A percentile compares a stretch with the other conserved stretches of the same genome.
These are phyloP conservation scores for Myriosclerotinia duriaeana DNA, from an alignment of 2,329 filamentous ascomycete species.

Conservation along the genomic window DNA sequence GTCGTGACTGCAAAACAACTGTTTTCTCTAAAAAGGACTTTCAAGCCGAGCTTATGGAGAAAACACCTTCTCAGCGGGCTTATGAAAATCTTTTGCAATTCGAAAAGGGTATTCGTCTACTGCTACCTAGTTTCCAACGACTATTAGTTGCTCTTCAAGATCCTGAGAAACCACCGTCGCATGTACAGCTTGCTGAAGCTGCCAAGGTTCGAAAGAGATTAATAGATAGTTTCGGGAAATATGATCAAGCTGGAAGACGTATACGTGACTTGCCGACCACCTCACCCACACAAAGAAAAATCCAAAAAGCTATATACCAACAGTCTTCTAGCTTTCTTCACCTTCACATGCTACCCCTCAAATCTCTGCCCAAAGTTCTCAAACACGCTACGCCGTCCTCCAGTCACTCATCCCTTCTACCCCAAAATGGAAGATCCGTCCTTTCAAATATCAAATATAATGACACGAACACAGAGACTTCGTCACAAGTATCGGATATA, in stretches of 20 bases:
- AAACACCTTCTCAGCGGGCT: constrained; percentile 60
- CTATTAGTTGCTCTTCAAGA: constrained; percentile 64
- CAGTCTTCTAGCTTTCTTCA: constrained; percentile 69
- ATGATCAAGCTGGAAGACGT: constrained; percentile 65
- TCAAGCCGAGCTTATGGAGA: constrained; percentile 54
- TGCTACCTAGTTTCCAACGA: constrained; percentile 69
- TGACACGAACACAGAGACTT: constrained; percentile 46
- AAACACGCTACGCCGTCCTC: constrained; percentile 60
- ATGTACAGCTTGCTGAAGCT: constrained; percentile 62
- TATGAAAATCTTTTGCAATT: constrained; percentile 71
- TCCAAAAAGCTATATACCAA: constrained; percentile 68
- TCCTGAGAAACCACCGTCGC: constrained; percentile 52
- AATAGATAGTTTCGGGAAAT: constrained; percentile 70
- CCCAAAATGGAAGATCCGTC: constrained; percentile 41
- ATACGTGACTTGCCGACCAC: constrained; percentile 65
- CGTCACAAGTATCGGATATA: constrained; percentile 54
- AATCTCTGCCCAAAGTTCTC: constrained; percentile 57
- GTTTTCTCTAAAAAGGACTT: constrained; percentile 70
- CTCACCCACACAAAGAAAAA: constrained; percentile 60
- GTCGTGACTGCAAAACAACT: constrained; percentile 77
- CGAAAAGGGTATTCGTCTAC: constrained; percentile 65
- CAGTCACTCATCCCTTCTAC: constrained; percentile 24
- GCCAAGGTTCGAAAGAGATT: constrained; percentile 69
- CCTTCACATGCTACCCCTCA: constrained; percentile 72
- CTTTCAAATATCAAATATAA: constrained; percentile 61